Evolutionary conservation across 352 stramenopile genomes (phyloP), one percentile per base, ranked within the genome.

Genomic region (Albugo candida): DNA sequence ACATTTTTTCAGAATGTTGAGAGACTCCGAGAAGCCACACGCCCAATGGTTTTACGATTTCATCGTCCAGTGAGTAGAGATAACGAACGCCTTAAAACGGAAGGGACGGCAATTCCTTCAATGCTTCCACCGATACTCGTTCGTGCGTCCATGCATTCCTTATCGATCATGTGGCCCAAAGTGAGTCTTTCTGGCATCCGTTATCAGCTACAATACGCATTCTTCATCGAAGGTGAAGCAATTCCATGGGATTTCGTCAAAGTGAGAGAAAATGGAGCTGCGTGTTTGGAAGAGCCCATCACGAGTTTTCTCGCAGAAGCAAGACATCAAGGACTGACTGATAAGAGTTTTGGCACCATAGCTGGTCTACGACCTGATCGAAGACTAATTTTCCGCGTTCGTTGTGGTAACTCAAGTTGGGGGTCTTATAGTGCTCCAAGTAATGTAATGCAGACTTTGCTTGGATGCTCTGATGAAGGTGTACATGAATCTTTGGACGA

Each of bases 1-100:
- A 47, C 65, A 12, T 92, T 92, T 49, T 41, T 78, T 31, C 70
- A 55, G 21, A 73, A 87, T 2, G 83, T 92, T 18, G 73, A 87
- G 21, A 61, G 77, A 36, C 66, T 92, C 20, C 84, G 87, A 40
- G 60, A 79, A 49, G 67, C 76, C 0, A 55, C 59, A 11, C 70
- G 79, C 8, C 79, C 79, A 0, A 47, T 89, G 11, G 54, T 79
- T 19, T 55, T 92, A 35, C 67, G 74, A 0, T 81, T 92, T 38
- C 59, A 81, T 54, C 56, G 12, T 65, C 67, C 47, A 64, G 8
- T 31, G 8, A 8, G 8, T 31, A 31, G 24, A 3, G 24, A 31
- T 31, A 31, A 8, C 8, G 24, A 31, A 8, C 3, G 24, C 24
- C 24, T 31, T 31, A 3, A 3, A 8, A 31, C 24, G 24, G 3